Percentiles rank a stretch among this genome's conserved stretches.
Conservation (phyloP, 805 yeast genomes). For the Candida multigemmis region DNA sequence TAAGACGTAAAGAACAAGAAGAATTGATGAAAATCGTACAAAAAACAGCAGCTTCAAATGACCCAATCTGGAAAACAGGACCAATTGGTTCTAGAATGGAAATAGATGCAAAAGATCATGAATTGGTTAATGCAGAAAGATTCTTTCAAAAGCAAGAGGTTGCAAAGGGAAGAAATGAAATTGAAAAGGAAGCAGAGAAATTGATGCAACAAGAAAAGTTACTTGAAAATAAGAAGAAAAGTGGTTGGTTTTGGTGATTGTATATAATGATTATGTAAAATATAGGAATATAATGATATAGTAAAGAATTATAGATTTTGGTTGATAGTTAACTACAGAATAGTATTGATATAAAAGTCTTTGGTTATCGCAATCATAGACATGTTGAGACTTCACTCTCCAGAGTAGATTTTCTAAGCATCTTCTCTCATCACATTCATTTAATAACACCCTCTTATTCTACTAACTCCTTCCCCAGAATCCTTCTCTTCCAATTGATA, state of each 20-base stretch:
- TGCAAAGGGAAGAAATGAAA: constrained; percentile 23
- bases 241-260: constrained; percentile 8
- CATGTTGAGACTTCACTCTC: no score
- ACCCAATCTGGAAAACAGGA: constrained; percentile 81
- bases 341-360: no score
- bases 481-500: constrained; percentile 16
- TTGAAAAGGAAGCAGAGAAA: constrained; percentile 21
- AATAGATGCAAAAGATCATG: constrained; percentile 27
- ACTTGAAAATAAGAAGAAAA: constrained; percentile 12
- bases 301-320: no score
- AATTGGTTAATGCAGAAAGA: constrained; percentile 34
- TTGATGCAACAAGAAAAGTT: constrained; percentile 16
- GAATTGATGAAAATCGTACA: constrained; percentile 60
- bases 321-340: no score
- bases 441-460: no score
- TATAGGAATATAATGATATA: not conserved
- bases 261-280: not conserved
- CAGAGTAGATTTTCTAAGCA: no score
- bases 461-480: no score
- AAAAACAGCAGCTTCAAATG: constrained; percentile 55
- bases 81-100: constrained; percentile 63
- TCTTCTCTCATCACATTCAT: no score
- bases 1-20: constrained; percentile 61
- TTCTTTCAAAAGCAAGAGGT: constrained; percentile 41
- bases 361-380: no score